phyloP scores from a whole-genome alignment of 208 protist genomes.

The Trypanosoma lewisi region DNA sequence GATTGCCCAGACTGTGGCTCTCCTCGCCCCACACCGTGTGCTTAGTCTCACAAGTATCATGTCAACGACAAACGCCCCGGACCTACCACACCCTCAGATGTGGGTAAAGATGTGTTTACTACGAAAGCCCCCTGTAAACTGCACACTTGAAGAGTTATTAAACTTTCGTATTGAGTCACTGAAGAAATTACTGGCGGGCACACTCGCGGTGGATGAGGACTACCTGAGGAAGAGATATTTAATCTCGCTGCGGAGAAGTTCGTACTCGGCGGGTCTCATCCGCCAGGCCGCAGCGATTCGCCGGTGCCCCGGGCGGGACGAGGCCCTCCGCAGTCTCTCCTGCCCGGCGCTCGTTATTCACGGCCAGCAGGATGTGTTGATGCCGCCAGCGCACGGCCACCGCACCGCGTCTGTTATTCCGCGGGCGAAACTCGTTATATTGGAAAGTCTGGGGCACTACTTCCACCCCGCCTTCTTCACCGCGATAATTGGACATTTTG shows the following conservation, averaged over 20 bases:
- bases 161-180: constrained; percentile 62
- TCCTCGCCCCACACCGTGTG: constrained; percentile 55
- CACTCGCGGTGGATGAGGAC: constrained; percentile 49
- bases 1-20: constrained; percentile 60
- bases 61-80: constrained; percentile 72
- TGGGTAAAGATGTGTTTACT: constrained; percentile 82
- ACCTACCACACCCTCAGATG: constrained; percentile 63
- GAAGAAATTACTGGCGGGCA: constrained; percentile 40
- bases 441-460: constrained; percentile 84
- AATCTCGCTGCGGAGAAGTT: constrained; percentile 54
- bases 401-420: constrained; percentile 65
- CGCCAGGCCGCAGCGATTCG: constrained; percentile 70
- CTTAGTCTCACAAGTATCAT: constrained; percentile 70
- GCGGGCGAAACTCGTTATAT: constrained; percentile 49
- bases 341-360: constrained; percentile 72
- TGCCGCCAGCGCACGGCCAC: constrained; percentile 67
- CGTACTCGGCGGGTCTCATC: constrained; percentile 56
- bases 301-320: constrained; percentile 47
- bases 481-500: constrained; percentile 39
- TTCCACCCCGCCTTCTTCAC: constrained; percentile 76
- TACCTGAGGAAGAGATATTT: constrained; percentile 64
- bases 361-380: constrained; percentile 68
- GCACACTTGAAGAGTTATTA: constrained; percentile 63
- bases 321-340: constrained; percentile 31
- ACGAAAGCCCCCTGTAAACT: constrained; percentile 50